phyloP scores from a whole-genome alignment of 2,329 filamentous ascomycete genomes.

The Phyllachora maydis region DNA sequence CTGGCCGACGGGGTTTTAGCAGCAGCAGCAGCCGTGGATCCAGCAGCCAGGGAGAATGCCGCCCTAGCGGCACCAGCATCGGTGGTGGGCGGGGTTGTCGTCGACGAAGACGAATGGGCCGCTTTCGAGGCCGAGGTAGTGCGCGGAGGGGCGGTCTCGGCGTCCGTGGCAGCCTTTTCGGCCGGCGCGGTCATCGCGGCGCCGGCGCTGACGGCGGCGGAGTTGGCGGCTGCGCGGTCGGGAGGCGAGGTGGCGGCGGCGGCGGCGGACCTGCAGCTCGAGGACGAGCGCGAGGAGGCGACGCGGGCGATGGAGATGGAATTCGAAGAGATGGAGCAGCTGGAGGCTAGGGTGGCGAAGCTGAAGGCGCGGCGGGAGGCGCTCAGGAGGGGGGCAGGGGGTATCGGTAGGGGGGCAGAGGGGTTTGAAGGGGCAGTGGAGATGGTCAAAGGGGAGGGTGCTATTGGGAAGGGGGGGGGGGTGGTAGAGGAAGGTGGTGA shows the following conservation, averaged over 20 bases:
- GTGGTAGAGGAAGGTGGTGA: slow-evolving; percentile 7
- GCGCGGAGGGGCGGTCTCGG: slow-evolving; percentile 26
- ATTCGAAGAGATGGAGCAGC: slow-evolving; percentile 64
- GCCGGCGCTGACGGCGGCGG: slow-evolving; percentile 42
- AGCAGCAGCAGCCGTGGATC: slow-evolving; percentile 69
- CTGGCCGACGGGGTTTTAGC: slow-evolving; percentile 59
- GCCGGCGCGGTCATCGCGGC: slow-evolving; percentile 44
- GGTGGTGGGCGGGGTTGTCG: slow-evolving; percentile 9
- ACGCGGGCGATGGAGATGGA: slow-evolving; percentile 52
- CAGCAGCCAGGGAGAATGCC: slow-evolving; percentile 34
- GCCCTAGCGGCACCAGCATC: slow-evolving; percentile 6
- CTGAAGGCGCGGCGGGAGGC: slow-evolving; percentile 54
- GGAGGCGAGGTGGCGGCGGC: slow-evolving; percentile 30
- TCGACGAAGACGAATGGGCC: slow-evolving; percentile 69
- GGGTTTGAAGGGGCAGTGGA: slow-evolving; percentile 6
- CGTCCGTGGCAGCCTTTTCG: slow-evolving; percentile 10
- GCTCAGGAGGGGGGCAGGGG: slow-evolving; percentile 12
- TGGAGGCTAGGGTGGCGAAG: slow-evolving; percentile 49
- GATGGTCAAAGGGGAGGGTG: slow-evolving; percentile 11
- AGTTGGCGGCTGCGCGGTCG: slow-evolving; percentile 39
- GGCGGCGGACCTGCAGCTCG: slow-evolving; percentile 30
- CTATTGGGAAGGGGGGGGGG: slow-evolving; percentile 3
- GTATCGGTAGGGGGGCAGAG: slow-evolving; percentile 10
- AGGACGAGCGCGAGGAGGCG: slow-evolving; percentile 58
- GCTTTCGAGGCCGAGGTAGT: slow-evolving; percentile 58